Evolutionary conservation across 163 green algal species (phyloP).

Genomic region (Scenedesmus sp.): DNA sequence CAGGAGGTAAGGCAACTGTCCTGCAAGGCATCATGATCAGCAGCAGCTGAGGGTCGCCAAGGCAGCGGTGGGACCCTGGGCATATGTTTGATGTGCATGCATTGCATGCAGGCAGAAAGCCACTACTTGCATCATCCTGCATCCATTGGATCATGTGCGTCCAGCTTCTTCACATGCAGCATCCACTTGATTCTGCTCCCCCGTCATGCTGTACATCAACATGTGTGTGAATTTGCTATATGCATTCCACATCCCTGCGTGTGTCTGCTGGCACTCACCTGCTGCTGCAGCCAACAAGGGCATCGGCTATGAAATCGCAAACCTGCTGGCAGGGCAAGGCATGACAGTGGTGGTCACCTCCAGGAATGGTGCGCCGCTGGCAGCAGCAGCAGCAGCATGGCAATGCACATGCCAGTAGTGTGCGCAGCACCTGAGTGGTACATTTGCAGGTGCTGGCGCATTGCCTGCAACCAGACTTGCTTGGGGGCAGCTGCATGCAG

Average conservation of each 20-base stretch:
- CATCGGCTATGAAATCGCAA: slow-evolving; percentile 52
- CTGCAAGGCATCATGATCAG: not conserved
- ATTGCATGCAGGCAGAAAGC: not conserved
- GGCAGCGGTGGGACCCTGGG: too few species aligned
- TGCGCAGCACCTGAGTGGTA: not conserved
- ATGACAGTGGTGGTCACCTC: slow-evolving; percentile 47
- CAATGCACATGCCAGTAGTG: not conserved
- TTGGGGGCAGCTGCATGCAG: slow-evolving; percentile 9
- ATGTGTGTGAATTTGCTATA: not conserved
- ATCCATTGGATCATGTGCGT: too few species aligned
- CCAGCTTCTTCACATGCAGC: too few species aligned
- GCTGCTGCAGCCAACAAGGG: slow-evolving; percentile 52
- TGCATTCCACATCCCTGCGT: not conserved
- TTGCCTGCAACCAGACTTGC: not conserved
- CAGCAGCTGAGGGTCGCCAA: not conserved
- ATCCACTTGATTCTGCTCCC: too few species aligned
- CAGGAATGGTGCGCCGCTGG: not conserved
- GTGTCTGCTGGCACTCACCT: not conserved
- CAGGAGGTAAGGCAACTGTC: slow-evolving; percentile 34
- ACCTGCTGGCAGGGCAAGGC: slow-evolving; percentile 35
- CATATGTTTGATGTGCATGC: not conserved
- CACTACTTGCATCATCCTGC: not conserved
- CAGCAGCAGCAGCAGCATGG: not conserved
- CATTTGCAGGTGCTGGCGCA: not conserved
- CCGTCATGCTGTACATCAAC: too few species aligned